Base-by-base conservation (phyloP, 805 yeast species). In the Candida maris region DNA sequence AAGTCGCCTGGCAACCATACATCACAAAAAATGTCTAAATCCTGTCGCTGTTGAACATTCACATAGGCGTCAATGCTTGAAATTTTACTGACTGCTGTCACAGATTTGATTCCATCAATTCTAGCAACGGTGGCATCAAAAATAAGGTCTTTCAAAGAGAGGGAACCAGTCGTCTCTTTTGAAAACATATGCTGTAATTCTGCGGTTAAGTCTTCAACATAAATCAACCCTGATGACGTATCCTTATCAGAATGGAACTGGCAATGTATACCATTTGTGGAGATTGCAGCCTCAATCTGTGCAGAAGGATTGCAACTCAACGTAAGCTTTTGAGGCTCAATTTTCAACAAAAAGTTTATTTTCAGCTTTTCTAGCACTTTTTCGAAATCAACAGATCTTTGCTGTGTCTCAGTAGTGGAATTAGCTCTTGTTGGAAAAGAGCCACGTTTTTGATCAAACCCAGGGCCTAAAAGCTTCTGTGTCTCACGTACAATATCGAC, bases 271-370 rank as follows among this genome's bases (percentile, higher is more conserved):
- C 82, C 80, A 15, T 79, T 82, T 16, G 81, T 71, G 6, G 87
- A 83, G 12, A 87, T 80, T 23, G 83, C 75, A 0, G 97, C 94
- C 25, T 87, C 88, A 2, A 93, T 93, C 54, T 85, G 87, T 0
- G 97, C 97, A 13, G 81, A 81, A 1, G 98, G 98, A 42, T 85
- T 91, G 69, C 98, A 93, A 47, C 95, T 84, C 35, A 93, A 65
- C 3, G 83, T 73, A 16, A 93, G 56, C 29, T 73, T 75, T 55
- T 93, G 98, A 22, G 79, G 74, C 15, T 78, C 88, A 35, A 89
- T 72, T 27, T 72, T 67, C 5, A 89, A 45, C 1, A 82, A 77
- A 37, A 84, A 59, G 34, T 76, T 77, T 19, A 86, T 48, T 44
- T 83, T 87, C 35, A 82, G 54, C 19, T 75, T 73, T 27, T 70